Percentiles rank a stretch among this genome's conserved stretches.
Evolutionary conservation across 495 filamentous ascomycete species (phyloP).

Genomic region (Xylaria longipes): DNA sequence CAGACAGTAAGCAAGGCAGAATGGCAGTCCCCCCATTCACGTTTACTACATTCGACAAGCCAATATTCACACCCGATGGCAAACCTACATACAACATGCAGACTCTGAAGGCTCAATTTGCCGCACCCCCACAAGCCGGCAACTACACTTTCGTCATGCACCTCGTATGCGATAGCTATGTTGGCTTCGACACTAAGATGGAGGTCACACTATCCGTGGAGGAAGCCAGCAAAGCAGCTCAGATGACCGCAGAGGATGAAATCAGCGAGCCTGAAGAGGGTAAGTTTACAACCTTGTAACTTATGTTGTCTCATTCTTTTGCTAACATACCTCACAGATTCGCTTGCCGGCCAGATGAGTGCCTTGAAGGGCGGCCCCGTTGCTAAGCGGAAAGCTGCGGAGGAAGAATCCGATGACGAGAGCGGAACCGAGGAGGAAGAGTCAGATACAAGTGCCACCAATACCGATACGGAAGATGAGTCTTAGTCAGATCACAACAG

Average conservation of each 20-base stretch:
- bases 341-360: conserved; percentile 93
- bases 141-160: conserved; percentile 93
- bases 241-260: conserved; percentile 84
- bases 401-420: conserved; percentile 72
- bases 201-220: conserved; percentile 90
- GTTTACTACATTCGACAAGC: conserved; percentile 88
- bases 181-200: conserved; percentile 88
- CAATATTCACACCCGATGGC: conserved; percentile 72
- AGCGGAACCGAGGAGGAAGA: conserved; percentile 89
- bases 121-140: conserved; percentile 89
- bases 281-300: conserved; percentile 56
- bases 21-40: conserved; percentile 95
- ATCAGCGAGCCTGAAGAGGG: conserved; percentile 98
- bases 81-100: conserved; percentile 90
- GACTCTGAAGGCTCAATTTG: conserved; percentile 96
- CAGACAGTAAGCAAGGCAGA: conserved; percentile 90
- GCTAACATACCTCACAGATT: conserved; percentile 65
- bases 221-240: conserved; percentile 81
- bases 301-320: conserved; percentile 23
- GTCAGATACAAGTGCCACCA: conserved; percentile 76
- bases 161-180: conserved; percentile 88
- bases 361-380: conserved; percentile 75
- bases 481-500: conserved; percentile 36
- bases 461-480: conserved; percentile 79
- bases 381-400: conserved; percentile 51